A percentile compares a stretch with the other conserved stretches of the same genome.
These are phyloP conservation scores for Macrophomina pseudophaseolina DNA, from an alignment of 2,329 filamentous ascomycete genomes.

Conservation along the genomic window DNA sequence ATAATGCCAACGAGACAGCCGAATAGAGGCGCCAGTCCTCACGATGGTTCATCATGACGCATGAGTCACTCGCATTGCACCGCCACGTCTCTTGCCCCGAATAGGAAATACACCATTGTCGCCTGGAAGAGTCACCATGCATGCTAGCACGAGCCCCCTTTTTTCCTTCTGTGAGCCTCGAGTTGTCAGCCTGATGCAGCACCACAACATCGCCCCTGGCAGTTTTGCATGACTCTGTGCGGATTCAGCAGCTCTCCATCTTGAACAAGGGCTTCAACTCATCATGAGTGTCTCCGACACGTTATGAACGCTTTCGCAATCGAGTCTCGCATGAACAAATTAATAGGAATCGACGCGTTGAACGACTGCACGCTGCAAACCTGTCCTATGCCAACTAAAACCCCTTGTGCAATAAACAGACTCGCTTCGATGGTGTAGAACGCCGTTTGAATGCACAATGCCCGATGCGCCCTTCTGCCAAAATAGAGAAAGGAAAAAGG, in stretches of 20 bases:
- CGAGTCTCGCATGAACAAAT: not conserved
- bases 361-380: not conserved
- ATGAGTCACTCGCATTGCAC: conserved; percentile 2
- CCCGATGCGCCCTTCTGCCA: conserved; percentile 1
- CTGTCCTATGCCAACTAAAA: conserved; percentile 11
- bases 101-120: not conserved
- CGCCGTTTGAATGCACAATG: conserved; percentile 16
- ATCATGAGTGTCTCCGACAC: no score
- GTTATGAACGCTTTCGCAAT: no score
- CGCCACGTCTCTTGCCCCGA: not conserved
- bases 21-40: not conserved
- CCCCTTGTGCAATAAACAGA: not conserved
- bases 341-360: not conserved
- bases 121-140: not conserved
- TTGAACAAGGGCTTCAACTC: no score
- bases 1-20: not conserved
- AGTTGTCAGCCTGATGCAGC: not conserved
- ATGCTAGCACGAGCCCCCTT: not conserved
- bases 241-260: no score
- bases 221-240: not conserved
- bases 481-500: not conserved
- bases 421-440: conserved; percentile 7
- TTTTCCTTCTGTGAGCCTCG: not conserved
- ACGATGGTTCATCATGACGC: not conserved
- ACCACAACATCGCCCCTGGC: not conserved